Evolutionary conservation across 805 yeast species (phyloP).

Genomic region (Barnettozyma wickerhamii): DNA sequence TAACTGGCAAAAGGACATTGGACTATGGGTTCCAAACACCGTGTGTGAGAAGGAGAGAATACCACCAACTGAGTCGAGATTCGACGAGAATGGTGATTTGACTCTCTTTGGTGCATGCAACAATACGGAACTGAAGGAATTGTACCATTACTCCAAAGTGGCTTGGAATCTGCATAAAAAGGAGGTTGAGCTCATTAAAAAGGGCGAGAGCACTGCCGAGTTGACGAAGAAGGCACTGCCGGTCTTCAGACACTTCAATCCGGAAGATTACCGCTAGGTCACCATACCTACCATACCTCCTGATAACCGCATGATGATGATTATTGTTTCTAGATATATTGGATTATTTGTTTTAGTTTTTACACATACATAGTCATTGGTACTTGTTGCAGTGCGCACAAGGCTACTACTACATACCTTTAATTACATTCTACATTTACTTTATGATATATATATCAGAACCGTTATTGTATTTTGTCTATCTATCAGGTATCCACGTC

Average conservation of each 20-base stretch:
- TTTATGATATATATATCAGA: not conserved
- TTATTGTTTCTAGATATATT: too few species aligned
- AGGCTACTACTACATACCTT: not conserved
- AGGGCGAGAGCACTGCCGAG: conserved; percentile 19
- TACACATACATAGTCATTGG: too few species aligned
- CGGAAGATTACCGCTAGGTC: conserved; percentile 13
- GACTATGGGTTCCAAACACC: conserved; percentile 43
- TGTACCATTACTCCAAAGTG: conserved; percentile 30
- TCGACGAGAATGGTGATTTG: conserved; percentile 25
- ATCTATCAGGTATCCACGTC: too few species aligned
- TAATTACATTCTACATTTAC: too few species aligned
- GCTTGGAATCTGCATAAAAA: conserved; percentile 25
- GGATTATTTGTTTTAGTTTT: too few species aligned
- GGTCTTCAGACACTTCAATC: conserved; percentile 27
- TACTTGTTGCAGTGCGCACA: too few species aligned
- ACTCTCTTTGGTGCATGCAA: conserved; percentile 38
- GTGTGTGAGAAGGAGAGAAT: conserved; percentile 28
- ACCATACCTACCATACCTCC: too few species aligned
- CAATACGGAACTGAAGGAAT: conserved; percentile 32
- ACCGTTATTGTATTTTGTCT: too few species aligned
- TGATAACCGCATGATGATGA: too few species aligned
- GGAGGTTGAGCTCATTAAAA: conserved; percentile 24
- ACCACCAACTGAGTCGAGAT: conserved; percentile 26
- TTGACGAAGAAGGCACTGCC: conserved; percentile 31
- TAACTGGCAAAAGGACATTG: conserved; percentile 39